Conservation (phyloP, 148 eudicot species). For the Camellia lanceoleosa region DNA sequence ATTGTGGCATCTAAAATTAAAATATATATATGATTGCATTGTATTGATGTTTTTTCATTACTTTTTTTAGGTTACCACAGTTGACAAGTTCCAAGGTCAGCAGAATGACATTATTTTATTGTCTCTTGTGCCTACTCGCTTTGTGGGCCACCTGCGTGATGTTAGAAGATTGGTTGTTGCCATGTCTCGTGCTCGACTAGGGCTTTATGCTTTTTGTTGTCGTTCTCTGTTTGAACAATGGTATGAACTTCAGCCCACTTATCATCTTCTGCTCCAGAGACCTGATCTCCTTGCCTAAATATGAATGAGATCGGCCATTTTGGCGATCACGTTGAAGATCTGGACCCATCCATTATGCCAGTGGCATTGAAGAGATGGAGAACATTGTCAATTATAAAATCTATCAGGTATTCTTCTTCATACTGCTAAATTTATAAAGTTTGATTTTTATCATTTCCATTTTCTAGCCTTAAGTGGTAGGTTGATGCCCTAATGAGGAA, state of each 20-base stretch:
- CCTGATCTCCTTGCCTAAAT: constrained; percentile 80
- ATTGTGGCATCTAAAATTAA: constrained; percentile 1
- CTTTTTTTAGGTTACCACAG: constrained; percentile 71
- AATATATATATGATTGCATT: neutral
- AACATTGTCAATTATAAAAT: constrained; percentile 65
- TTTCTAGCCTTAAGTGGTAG: neutral
- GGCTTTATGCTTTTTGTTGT: constrained; percentile 88
- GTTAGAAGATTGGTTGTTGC: constrained; percentile 97
- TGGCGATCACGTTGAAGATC: constrained; percentile 70
- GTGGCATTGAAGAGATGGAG: constrained; percentile 75
- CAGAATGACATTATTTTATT: constrained; percentile 85
- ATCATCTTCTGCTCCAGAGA: constrained; percentile 74
- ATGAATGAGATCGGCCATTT: constrained; percentile 46
- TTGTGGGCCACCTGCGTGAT: constrained; percentile 98
- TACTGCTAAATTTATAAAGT: neutral
- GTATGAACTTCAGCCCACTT: constrained; percentile 90
- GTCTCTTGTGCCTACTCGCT: constrained; percentile 92
- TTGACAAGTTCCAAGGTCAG: constrained; percentile 99
- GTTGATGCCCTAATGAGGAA: neutral
- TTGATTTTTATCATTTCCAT: neutral
- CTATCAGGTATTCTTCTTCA: constrained; percentile 37
- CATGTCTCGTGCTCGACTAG: constrained; percentile 98
- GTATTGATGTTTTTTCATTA: neutral
- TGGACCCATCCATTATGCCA: constrained; percentile 59
- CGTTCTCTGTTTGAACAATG: constrained; percentile 94